Base-by-base conservation (phyloP, 768 basidiomycete genomes). In the Tulasnella sp. region DNA sequence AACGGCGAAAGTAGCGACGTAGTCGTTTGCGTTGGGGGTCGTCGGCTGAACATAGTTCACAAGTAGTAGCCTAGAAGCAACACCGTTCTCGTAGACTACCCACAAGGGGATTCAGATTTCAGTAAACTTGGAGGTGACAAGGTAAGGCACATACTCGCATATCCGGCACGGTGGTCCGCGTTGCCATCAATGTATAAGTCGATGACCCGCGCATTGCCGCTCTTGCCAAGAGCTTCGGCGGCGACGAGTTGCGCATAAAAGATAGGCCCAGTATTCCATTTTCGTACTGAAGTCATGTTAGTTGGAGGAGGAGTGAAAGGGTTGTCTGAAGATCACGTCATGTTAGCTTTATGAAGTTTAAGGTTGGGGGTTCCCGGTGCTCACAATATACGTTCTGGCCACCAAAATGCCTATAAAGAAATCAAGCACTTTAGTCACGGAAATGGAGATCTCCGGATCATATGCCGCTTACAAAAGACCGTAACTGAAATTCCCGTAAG, bases 401-500 rank as follows among this genome's bases (percentile, higher is more conserved):
- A 79, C 78, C 72, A 42, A 79, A 85, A 82, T 90, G 89, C 81
- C 89, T 77, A 34, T 38, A 2, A 74, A 88, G 12, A 31, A n/a
- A 34, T 7, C 19, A 62, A 27, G 6, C 27, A 34, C 58, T 83
- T 88, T 89, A 75, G 82, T 84, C 44, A 85, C 85, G 24, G 87
- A 88, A 87, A 90, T 86, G 81, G 87, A 86, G 46, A 90, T 80
- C 4, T 87, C 87, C 31, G 3, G 12, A 38, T 16, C 38, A 40
- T 10, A 16, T 48, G 24, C n/a, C 2, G 39, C 76, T 62, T 39
- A 71, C 56, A 58, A 38, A 27, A 77, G 34, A n/a, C 46, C 76
- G 36, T 85, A 83, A 7, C 87, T 86, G 82, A 89, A 89, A 83
- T 89, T 89, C 75, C 83, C 84, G 56, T 85, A 86, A n/a, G 88